Conservation (phyloP, 1,284 basidiomycete genomes). For the Ustilago hordei region DNA sequence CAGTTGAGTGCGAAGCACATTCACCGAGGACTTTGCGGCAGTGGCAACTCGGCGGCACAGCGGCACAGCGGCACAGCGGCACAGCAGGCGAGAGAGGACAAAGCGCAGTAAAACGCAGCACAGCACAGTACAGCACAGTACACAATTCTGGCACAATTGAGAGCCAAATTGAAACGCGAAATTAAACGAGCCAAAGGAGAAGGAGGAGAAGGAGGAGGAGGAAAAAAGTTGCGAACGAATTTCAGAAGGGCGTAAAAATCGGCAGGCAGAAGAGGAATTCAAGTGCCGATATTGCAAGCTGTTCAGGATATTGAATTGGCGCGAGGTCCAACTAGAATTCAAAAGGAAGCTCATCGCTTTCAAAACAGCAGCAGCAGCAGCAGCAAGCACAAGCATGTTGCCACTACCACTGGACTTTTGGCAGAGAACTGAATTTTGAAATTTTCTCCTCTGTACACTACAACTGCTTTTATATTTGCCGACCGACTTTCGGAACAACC, state of each 20-base stretch:
- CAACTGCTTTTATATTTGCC: neutral
- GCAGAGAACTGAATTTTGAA: too few species aligned
- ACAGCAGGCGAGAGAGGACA: neutral
- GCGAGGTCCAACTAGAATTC: neutral
- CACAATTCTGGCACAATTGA: neutral
- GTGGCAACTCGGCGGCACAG: neutral
- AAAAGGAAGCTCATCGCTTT: neutral
- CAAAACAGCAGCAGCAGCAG: too few species aligned
- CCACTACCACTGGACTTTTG: too few species aligned
- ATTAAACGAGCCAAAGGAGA: neutral
- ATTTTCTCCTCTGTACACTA: too few species aligned
- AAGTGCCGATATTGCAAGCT: too few species aligned
- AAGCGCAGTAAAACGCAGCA: neutral
- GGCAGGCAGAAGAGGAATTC: too few species aligned
- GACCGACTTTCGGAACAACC: neutral
- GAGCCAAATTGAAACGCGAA: neutral
- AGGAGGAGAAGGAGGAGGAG: neutral
- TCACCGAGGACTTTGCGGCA: neutral
- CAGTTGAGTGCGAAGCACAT: slow-evolving; percentile 4
- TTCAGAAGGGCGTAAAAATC: neutral
- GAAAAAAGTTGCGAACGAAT: neutral
- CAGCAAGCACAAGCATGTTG: neutral
- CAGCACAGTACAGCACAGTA: neutral
- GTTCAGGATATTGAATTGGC: too few species aligned
- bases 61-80: neutral